Evolutionary conservation across 176 grass and related monocot genomes (phyloP), one percentile per base, ranked within the genome.

Genomic region (Ensete glaucum): DNA sequence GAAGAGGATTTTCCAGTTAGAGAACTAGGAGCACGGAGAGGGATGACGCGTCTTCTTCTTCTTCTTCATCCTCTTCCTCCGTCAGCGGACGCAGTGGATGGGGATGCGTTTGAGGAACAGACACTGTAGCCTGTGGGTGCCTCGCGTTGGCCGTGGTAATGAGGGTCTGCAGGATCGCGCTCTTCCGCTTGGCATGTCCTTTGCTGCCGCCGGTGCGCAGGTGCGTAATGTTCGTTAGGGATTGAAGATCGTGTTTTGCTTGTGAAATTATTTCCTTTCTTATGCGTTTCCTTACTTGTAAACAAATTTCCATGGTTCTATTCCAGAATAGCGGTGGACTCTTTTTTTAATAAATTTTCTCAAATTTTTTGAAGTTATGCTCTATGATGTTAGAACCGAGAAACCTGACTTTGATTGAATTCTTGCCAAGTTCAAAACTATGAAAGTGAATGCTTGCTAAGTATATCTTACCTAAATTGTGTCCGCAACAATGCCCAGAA

Each of bases 131-230:
- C 1, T 52, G n/a, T 20, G 55, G 24, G 23, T 62, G 14, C 24
- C 73, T 22, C 23, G 9, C 51, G 49, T 11, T 1, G 53, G 54
- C 1, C 75, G 26, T 3, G 25, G 52, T 15, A 75, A 54, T 14
- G 74, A 49, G n/a, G 20, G 67, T 1, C 76, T 83, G 66, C 83
- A 85, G 73, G 65, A 94, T 77, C 84, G 94, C 49, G 90, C 88
- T 23, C 84, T 98, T 71, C 90, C 95, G 19, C 78, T 94, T n/a
- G 90, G 95, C 15, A 93, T 98, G 88, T 91, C 90, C 0, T 94
- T 94, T 73, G 90, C 88, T 3, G 90, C 95, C 57, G 88, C 94
- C 57, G 67, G 94, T 24, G 77, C 84, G 10, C 82, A 91, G 86
- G 95, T 94, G 66, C 68, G 83, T 82, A 6, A 1, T 16, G 53